Evolutionary conservation across 208 protist species (phyloP).

Genomic region (Trypanosoma brucei): DNA sequence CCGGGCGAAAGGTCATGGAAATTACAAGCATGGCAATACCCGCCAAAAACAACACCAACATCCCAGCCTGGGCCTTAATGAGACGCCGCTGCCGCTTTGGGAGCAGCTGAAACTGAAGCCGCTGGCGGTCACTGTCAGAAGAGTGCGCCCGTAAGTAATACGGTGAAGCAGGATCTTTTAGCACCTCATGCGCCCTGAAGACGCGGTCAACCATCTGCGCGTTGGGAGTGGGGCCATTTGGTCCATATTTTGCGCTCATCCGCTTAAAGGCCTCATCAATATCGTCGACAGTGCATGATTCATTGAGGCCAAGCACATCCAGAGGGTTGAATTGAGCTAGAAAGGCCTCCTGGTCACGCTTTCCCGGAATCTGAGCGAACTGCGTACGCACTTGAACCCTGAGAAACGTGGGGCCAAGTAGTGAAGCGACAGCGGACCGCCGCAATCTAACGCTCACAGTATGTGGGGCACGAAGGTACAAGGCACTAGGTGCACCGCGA

Average conservation of each 20-base stretch:
- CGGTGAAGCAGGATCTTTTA: conserved; percentile 76
- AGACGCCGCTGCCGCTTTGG: conserved; percentile 60
- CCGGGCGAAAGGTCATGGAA: conserved; percentile 51
- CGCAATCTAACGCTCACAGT: neutral
- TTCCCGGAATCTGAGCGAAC: conserved; percentile 74
- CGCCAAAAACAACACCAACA: conserved; percentile 41
- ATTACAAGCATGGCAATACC: conserved; percentile 46
- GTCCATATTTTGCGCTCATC: conserved; percentile 55
- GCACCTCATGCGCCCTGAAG: conserved; percentile 71
- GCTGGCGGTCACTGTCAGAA: conserved; percentile 64
- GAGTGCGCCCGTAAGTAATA: conserved; percentile 78
- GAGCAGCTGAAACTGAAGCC: conserved; percentile 80
- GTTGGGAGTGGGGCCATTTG: conserved; percentile 57
- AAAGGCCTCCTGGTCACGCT: conserved; percentile 82
- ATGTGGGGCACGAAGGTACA: no score
- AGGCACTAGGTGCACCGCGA: no score
- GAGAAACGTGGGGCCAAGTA: neutral
- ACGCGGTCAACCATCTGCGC: conserved; percentile 76
- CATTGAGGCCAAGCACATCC: conserved; percentile 61
- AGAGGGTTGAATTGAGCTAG: conserved; percentile 78
- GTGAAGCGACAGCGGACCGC: neutral
- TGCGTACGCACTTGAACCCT: conserved; percentile 49
- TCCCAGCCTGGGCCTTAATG: conserved; percentile 59
- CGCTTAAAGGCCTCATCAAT: conserved; percentile 63
- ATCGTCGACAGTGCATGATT: conserved; percentile 69